phyloP scores from a whole-genome alignment of 1,284 basidiomycete species.

The Heterobasidion occidentale region DNA sequence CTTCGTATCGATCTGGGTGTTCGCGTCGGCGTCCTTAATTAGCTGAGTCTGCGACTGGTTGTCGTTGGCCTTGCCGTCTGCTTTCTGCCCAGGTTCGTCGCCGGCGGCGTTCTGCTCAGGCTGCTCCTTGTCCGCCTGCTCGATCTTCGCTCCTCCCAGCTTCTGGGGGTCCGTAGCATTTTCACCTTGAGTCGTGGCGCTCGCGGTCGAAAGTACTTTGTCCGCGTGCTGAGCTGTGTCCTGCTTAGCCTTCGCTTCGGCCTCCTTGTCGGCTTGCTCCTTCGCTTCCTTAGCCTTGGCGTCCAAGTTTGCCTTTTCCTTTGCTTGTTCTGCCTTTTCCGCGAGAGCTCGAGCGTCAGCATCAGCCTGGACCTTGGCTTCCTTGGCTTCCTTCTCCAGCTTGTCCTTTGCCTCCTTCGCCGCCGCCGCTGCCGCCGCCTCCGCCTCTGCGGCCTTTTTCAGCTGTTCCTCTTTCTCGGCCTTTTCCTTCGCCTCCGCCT shows the following conservation, averaged over 20 bases:
- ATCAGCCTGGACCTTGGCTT: neutral
- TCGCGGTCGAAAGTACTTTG: neutral
- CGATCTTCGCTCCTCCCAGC: neutral
- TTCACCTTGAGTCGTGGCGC: neutral
- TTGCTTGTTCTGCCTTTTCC: conserved; percentile 1
- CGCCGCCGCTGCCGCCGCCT: neutral
- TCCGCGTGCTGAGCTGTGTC: neutral
- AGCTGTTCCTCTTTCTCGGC: neutral
- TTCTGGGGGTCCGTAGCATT: neutral
- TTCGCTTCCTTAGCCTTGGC: neutral
- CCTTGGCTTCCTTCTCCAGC: conserved; percentile 2
- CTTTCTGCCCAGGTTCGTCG: too few relatives aligned
- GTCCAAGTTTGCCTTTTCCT: neutral
- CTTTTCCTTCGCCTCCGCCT: conserved; percentile 12
- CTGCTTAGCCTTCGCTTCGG: neutral
- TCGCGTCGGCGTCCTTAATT: too few relatives aligned
- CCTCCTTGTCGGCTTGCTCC: neutral
- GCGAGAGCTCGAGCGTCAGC: neutral
- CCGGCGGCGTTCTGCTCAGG: too few relatives aligned
- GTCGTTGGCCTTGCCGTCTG: too few relatives aligned
- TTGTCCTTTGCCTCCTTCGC: neutral
- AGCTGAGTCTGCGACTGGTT: too few relatives aligned
- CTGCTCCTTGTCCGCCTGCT: neutral
- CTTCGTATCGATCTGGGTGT: too few relatives aligned
- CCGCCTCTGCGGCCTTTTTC: neutral